Conservation (phyloP, 495 filamentous ascomycete genomes). For the Daldinia loculata region DNA sequence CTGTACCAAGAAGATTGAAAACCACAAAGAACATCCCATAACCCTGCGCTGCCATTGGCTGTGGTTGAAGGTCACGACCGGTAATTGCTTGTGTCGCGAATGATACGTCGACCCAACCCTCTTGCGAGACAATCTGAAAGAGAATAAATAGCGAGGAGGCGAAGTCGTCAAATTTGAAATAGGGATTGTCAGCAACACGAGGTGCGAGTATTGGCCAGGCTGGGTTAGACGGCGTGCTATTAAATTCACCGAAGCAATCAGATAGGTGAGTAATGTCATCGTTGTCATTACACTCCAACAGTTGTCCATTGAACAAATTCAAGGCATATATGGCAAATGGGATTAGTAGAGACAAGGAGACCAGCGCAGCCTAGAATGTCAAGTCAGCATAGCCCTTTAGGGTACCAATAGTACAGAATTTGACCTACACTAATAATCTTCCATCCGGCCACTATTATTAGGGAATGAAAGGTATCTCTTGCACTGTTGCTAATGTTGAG, state of each 20-base stretch:
- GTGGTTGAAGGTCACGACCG: slow-evolving; percentile 75
- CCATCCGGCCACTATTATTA: slow-evolving; percentile 91
- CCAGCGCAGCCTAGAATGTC: slow-evolving; percentile 73
- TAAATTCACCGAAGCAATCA: slow-evolving; percentile 85
- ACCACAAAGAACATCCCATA: slow-evolving; percentile 94
- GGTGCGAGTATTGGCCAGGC: slow-evolving; percentile 86
- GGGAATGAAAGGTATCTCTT: slow-evolving; percentile 93
- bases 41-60: slow-evolving; percentile 71
- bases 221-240: slow-evolving; percentile 71
- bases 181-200: slow-evolving; percentile 79
- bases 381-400: not conserved
- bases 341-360: slow-evolving; percentile 92
- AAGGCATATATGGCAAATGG: slow-evolving; percentile 96
- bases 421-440: slow-evolving; percentile 74
- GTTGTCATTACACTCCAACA: slow-evolving; percentile 83
- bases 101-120: slow-evolving; percentile 96
- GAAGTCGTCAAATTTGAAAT: slow-evolving; percentile 94
- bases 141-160: slow-evolving; percentile 91
- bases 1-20: slow-evolving; percentile 95
- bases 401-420: not conserved
- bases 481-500: slow-evolving; percentile 97
- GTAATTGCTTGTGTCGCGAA: slow-evolving; percentile 82
- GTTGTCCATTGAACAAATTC: slow-evolving; percentile 87
- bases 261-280: slow-evolving; percentile 61
- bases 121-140: slow-evolving; percentile 98